Base-by-base conservation (phyloP, 1,284 basidiomycete species). In the Sporisorium exsertum region DNA sequence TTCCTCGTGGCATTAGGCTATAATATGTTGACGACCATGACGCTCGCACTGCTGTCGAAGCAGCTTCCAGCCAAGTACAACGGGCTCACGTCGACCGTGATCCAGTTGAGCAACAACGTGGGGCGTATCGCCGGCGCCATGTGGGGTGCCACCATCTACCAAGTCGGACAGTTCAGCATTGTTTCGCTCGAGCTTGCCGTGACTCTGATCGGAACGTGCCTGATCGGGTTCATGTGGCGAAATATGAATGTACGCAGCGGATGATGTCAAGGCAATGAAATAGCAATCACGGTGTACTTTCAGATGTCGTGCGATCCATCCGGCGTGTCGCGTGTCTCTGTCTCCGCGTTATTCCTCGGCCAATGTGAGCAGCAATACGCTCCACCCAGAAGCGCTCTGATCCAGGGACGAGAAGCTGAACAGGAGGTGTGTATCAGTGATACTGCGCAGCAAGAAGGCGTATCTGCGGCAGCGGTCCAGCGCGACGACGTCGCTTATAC, bases 21-120 rank as follows among this genome's bases (percentile, higher is more conserved):
- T 51, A 78, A 78, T 49, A 64, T 64, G 65, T 26, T 78, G n/a
- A 74, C 68, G 43, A 78, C 76, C 3, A 64, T 78, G 33, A 78
- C 76, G 20, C 56, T 78, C 4, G 65, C 68, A 26, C 46, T 78
- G 57, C 59, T 78, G 24, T 69, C 64, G 32, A 78, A 78, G 50
- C 76, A 78, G 60, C 40, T 78, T 2, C 76, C 68, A n/a, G 62
- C 72, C 20, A 71, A 75, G 59, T 72, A 66, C 43, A 78, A 78
- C n/a, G 72, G 65, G 8, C 42, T 72, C 35, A 69, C 72, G 20
- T 68, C 67, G 40, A 71, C 63, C 6, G 45, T 78, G 59, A 74
- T 78, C 42, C 76, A 78, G 63, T 51, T 78, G 55, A 71, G 67
- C 51, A 78, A 78, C 64, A 71, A 78, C 40, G 55, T 59, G 29